Conservation (phyloP, 441 rosid species). For the Pelargonium exstipulatum region DNA sequence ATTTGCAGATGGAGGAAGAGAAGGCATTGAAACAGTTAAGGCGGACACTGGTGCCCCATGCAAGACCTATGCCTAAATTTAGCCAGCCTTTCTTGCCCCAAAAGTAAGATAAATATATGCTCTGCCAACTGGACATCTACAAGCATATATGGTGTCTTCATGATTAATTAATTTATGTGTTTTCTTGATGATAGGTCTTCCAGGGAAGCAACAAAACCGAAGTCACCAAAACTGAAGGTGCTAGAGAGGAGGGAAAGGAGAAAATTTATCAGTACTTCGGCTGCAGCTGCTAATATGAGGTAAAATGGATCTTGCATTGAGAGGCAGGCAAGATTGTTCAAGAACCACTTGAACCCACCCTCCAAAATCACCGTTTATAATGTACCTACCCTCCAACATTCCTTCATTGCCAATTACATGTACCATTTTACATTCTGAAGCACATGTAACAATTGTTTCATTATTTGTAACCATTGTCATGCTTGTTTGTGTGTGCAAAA, state of each 20-base stretch:
- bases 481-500: too few species aligned
- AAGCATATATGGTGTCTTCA: background rate
- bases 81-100: constrained; percentile 78
- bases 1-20: constrained; percentile 73
- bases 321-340: background rate
- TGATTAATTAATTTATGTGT: background rate
- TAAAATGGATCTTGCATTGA: constrained; percentile 16
- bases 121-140: background rate
- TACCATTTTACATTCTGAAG: too few species aligned
- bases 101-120: constrained; percentile 37
- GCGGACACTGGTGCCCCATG: constrained; percentile 84
- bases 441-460: too few species aligned
- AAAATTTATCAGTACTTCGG: constrained; percentile 24
- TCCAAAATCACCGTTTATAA: background rate
- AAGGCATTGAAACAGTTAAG: constrained; percentile 81
- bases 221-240: constrained; percentile 61
- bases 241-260: constrained; percentile 47
- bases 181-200: constrained; percentile 42
- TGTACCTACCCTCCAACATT: too few species aligned
- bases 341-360: constrained; percentile 7
- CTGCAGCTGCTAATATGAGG: constrained; percentile 62
- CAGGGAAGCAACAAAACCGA: constrained; percentile 66
- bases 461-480: too few species aligned
- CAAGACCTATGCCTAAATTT: constrained; percentile 89
- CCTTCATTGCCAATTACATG: too few species aligned